Conservation (phyloP, 2,329 filamentous ascomycete genomes). For the Truncatella angustata region DNA sequence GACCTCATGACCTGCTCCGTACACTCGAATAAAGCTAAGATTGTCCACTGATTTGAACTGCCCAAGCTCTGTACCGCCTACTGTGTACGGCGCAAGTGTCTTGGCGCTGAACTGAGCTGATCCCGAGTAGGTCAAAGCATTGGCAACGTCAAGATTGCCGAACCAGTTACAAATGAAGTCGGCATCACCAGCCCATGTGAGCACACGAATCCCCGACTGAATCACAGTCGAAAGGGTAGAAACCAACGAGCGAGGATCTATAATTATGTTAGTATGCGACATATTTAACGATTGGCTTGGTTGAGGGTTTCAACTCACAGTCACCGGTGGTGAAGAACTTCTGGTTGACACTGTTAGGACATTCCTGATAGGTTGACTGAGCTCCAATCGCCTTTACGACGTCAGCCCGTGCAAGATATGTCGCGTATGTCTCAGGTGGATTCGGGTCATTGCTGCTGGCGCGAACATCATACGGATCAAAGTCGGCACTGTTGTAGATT, state of each 20-base stretch:
- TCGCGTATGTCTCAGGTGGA: slow-evolving; percentile 22
- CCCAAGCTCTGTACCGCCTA: slow-evolving; percentile 45
- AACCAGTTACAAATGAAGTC: slow-evolving; percentile 60
- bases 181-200: slow-evolving; percentile 56
- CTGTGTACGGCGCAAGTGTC: slow-evolving; percentile 40
- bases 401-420: slow-evolving; percentile 19
- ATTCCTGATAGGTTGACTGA: slow-evolving; percentile 15
- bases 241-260: slow-evolving; percentile 43
- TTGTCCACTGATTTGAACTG: slow-evolving; percentile 50
- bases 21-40: slow-evolving; percentile 47
- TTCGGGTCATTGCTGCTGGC: slow-evolving; percentile 21
- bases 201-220: slow-evolving; percentile 43
- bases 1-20: slow-evolving; percentile 42
- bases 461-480: slow-evolving; percentile 26
- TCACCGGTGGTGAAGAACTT: slow-evolving; percentile 10
- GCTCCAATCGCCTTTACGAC: slow-evolving; percentile 23
- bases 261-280: no score
- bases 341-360: slow-evolving; percentile 12
- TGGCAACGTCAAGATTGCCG: slow-evolving; percentile 45
- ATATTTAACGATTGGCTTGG: no score
- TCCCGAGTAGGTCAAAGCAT: slow-evolving; percentile 42
- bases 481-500: slow-evolving; percentile 25
- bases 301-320: slow-evolving; percentile 6
- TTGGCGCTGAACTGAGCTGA: slow-evolving; percentile 37
- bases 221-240: slow-evolving; percentile 42